Percentiles rank a stretch among this genome's conserved stretches.
These are phyloP conservation scores for Pseudonectria buxi DNA, from an alignment of 2,329 filamentous ascomycete genomes.

Conservation along the genomic window DNA sequence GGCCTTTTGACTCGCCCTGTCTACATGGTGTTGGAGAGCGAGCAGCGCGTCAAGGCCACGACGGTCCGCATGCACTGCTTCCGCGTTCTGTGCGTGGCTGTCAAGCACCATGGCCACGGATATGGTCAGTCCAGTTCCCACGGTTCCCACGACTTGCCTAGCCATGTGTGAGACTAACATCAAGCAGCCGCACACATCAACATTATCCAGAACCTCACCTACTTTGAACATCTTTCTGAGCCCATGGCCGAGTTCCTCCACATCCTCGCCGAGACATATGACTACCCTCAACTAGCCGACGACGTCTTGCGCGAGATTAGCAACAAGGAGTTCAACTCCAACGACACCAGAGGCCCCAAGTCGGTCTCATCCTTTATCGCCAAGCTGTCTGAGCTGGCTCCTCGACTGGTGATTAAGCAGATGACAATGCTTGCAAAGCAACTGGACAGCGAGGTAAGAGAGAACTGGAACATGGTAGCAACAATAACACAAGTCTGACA, in stretches of 20 bases:
- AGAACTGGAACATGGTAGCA: no score
- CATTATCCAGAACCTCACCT: constrained; percentile 94
- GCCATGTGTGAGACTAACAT: constrained; percentile 23
- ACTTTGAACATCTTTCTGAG: constrained; percentile 97
- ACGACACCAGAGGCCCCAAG: constrained; percentile 90
- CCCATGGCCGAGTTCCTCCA: constrained; percentile 98
- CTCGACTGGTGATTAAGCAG: constrained; percentile 90
- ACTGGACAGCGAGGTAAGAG: constrained; percentile 76
- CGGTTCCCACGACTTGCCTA: no score
- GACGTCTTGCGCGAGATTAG: constrained; percentile 91
- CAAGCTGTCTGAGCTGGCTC: constrained; percentile 86
- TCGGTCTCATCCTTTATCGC: constrained; percentile 92
- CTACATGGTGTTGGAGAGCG: constrained; percentile 90
- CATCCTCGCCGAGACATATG: constrained; percentile 93
- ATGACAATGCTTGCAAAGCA: constrained; percentile 94
- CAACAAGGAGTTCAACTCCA: constrained; percentile 97
- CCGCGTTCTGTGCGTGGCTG: constrained; percentile 90
- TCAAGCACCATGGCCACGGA: constrained; percentile 96
- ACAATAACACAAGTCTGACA: constrained; percentile 16
- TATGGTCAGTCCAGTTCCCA: constrained; percentile 61
- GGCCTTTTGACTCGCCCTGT: constrained; percentile 85
- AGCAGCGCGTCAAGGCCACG: constrained; percentile 82
- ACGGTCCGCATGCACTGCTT: constrained; percentile 94
- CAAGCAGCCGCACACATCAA: constrained; percentile 82
- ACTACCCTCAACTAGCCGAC: constrained; percentile 90